Evolutionary conservation across 257 asterid species (phyloP), one percentile per base, ranked within the genome.

Genomic region (Gardenia jasminoides): DNA sequence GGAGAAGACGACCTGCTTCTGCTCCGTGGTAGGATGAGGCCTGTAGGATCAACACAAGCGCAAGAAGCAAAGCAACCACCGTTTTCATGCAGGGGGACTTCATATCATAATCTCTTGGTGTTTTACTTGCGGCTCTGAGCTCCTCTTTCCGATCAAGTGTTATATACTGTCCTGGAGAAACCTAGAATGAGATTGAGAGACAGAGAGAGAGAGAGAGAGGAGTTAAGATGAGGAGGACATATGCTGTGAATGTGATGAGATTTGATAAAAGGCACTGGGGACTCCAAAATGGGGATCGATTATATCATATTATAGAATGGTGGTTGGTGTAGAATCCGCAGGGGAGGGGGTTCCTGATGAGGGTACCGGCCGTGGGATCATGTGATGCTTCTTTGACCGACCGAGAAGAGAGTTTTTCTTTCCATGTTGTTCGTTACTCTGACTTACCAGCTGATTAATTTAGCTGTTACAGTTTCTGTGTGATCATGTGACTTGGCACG

Each of bases 381-480:
- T 77, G 86, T 85, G 88, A 82, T 73, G 80, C 17, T 76, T 79
- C 62, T 82, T 85, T 77, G 84, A 82, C 88, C 48, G 46, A 61
- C 1, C 74, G 67, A 41, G 78, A 10, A 58, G 26, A 44, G 54
- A 74, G 70, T 36, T 56, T 74, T 36, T n/a, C n/a, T 31, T 52
- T 78, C 47, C 44, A 46, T 76, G 41, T 36, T 54, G 22, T 4
- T 1, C 50, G 22, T 4, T 1, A 64, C 62, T 67, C 22, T 0
- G 3, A 4, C 11, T 50, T 72, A 26, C 2, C 41, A 36, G 4
- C 41, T 36, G 41, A 36, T 36, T 36, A 74, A 33, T 58, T 78
- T 67, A 74, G 77, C 46, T 78, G 72, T 74, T 68, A 67, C 44
- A 73, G 74, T 69, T 82, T 78, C 77, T 28, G 80, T 56, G 66